Evolutionary conservation across 352 stramenopile genomes (phyloP).

Genomic region (Phytopythium ostracodes): DNA sequence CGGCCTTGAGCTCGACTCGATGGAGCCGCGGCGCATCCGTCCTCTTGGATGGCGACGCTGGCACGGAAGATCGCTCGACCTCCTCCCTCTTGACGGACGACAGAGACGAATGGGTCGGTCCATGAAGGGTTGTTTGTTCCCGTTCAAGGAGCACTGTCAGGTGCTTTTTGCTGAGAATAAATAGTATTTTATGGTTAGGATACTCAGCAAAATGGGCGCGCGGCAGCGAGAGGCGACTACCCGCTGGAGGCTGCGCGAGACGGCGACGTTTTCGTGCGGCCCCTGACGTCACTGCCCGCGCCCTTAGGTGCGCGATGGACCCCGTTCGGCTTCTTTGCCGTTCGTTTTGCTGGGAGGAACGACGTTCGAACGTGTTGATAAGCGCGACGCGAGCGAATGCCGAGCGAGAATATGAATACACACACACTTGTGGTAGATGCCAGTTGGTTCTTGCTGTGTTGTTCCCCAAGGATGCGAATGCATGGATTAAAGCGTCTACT

Average conservation of each 20-base stretch:
- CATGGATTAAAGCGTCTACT: background rate
- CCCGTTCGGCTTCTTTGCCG: conserved; percentile 15
- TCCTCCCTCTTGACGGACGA: conserved; percentile 3
- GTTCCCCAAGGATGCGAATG: background rate
- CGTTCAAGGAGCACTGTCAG: conserved; percentile 86
- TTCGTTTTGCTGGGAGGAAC: conserved; percentile 9
- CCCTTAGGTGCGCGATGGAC: conserved; percentile 79
- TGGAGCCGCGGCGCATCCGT: conserved; percentile 2
- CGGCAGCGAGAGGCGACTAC: conserved; percentile 41
- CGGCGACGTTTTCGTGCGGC: conserved; percentile 11
- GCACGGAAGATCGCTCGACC: background rate
- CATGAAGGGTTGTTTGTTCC: conserved; percentile 71
- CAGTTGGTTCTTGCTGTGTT: conserved; percentile 2
- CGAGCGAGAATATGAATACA: conserved; percentile 5
- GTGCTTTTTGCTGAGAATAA: conserved; percentile 82
- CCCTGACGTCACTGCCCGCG: conserved; percentile 39
- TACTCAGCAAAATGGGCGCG: conserved; percentile 57
- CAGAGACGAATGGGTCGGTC: conserved; percentile 12
- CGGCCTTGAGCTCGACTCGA: conserved; percentile 4
- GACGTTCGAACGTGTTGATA: background rate
- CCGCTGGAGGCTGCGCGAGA: conserved; percentile 35
- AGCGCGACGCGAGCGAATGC: background rate
- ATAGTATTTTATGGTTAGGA: conserved; percentile 62
- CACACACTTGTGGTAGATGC: background rate
- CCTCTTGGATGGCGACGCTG: background rate